Evolutionary conservation across 805 yeast genomes (phyloP).

Genomic region (Ogataea polymorpha): DNA sequence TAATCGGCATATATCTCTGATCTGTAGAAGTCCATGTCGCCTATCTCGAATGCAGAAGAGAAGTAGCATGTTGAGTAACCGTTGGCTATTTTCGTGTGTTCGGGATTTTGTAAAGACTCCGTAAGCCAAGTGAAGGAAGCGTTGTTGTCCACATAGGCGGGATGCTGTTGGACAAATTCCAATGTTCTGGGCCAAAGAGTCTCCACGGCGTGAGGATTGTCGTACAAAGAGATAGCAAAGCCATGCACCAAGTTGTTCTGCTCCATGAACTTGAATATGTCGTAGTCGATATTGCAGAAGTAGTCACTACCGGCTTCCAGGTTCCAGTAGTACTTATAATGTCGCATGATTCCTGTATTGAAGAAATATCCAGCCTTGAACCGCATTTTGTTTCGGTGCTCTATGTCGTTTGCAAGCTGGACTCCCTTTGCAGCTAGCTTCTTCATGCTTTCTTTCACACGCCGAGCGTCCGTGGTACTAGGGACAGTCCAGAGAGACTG

Average conservation of each 20-base stretch:
- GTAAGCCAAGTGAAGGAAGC: constrained; percentile 70
- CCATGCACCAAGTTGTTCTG: constrained; percentile 70
- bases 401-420: constrained; percentile 68
- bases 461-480: constrained; percentile 42
- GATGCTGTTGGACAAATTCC: constrained; percentile 57
- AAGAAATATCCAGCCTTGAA: constrained; percentile 82
- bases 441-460: constrained; percentile 12
- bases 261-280: constrained; percentile 78
- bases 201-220: constrained; percentile 59
- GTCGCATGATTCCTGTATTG: constrained; percentile 59
- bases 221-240: constrained; percentile 70
- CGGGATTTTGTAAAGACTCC: constrained; percentile 62
- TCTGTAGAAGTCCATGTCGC: constrained; percentile 69
- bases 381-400: constrained; percentile 87
- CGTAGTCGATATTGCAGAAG: constrained; percentile 75
- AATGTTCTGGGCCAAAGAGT: constrained; percentile 74
- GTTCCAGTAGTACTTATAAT: constrained; percentile 88
- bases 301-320: constrained; percentile 80
- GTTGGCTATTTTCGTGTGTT: constrained; percentile 37
- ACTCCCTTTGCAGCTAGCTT: constrained; percentile 40
- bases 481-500: constrained; percentile 60
- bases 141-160: constrained; percentile 53
- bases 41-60: constrained; percentile 85
- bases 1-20: constrained; percentile 60
- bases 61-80: constrained; percentile 82